Conservation (phyloP, 768 basidiomycete genomes). For the Xerocomellus chrysenteron region DNA sequence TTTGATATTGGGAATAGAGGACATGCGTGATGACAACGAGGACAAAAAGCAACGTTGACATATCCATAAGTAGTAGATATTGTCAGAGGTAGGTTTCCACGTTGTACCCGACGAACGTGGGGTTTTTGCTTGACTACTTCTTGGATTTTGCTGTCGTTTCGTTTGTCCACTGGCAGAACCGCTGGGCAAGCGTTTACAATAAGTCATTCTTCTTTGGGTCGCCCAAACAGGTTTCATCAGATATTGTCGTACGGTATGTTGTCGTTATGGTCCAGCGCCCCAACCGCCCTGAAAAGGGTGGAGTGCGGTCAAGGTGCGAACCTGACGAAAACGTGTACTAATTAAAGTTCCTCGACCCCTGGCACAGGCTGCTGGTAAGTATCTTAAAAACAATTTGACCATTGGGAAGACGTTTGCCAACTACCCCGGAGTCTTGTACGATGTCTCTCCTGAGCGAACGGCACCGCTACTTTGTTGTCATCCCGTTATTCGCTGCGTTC, state of each 20-base stretch:
- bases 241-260: no score
- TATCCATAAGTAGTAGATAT: not conserved
- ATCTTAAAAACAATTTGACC: conserved; percentile 6
- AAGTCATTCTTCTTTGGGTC: not conserved
- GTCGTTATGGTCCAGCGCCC: not conserved
- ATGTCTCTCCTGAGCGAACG: conserved; percentile 17
- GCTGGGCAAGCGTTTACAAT: not conserved
- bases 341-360: not conserved
- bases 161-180: not conserved
- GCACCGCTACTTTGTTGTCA: conserved; percentile 64
- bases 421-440: not conserved
- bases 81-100: not conserved
- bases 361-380: not conserved
- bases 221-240: not conserved
- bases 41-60: conserved; percentile 21
- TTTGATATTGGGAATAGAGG: conserved; percentile 21
- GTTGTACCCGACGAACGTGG: not conserved
- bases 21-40: conserved; percentile 1
- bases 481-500: conserved; percentile 57
- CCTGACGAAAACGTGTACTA: no score
- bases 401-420: not conserved
- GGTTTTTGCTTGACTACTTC: no score
- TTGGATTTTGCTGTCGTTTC: no score
- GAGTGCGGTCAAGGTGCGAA: no score
- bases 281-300: not conserved